These are phyloP conservation scores for Martiniozyma asiatica DNA, from an alignment of 1,139 yeast species.

Conservation along the genomic window DNA sequence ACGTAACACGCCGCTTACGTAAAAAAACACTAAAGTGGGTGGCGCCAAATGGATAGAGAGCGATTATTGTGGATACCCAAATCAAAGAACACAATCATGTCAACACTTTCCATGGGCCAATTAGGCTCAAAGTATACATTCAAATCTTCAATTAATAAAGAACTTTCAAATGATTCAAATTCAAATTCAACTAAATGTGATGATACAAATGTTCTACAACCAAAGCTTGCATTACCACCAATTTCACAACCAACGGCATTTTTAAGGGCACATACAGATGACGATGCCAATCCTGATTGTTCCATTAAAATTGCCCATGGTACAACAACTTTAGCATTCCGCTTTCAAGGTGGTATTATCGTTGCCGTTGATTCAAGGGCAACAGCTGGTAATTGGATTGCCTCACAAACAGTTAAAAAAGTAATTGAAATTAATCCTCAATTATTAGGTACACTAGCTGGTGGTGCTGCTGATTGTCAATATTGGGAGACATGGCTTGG, in stretches of 20 bases:
- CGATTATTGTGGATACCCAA: too few species aligned
- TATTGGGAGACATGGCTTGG: constrained; percentile 99
- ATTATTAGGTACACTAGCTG: constrained; percentile 96
- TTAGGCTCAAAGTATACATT: constrained; percentile 10
- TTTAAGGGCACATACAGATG: constrained; percentile 95
- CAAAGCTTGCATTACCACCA: constrained; percentile 67
- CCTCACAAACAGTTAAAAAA: constrained; percentile 94
- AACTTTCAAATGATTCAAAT: too few species aligned
- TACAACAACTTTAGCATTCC: constrained; percentile 91
- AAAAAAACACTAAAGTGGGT: too few species aligned
- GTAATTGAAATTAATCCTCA: constrained; percentile 95
- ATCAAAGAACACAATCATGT: too few species aligned
- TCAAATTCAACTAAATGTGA: constrained; percentile 2
- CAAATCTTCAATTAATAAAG: too few species aligned
- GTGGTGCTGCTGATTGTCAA: constrained; percentile 99
- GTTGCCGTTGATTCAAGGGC: constrained; percentile 98
- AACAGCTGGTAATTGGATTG: constrained; percentile 97
- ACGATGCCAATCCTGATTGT: constrained; percentile 83
- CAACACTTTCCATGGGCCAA: too few species aligned
- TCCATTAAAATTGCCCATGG: constrained; percentile 97
- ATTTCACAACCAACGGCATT: constrained; percentile 89
- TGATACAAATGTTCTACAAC: constrained; percentile 31
- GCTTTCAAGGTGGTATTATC: constrained; percentile 90
- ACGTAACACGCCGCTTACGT: too few species aligned
- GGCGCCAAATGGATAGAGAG: too few species aligned